Conservation (phyloP, 129 eudicot species). For the Pulicaria dysenterica region DNA sequence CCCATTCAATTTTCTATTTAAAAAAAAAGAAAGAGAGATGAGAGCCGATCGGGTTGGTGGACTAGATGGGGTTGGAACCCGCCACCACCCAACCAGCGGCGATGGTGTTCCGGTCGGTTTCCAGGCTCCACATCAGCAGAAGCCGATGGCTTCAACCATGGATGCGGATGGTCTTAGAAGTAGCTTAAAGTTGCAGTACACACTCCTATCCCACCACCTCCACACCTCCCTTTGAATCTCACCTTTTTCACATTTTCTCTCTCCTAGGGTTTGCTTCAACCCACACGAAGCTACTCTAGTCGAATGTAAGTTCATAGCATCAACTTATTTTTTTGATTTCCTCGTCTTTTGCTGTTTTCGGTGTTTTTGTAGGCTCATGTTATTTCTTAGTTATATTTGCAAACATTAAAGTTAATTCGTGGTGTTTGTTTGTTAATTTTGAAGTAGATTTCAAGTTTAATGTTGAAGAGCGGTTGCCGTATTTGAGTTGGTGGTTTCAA, state of each 20-base stretch:
- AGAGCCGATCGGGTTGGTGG: too few relatives aligned
- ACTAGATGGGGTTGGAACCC: too few relatives aligned
- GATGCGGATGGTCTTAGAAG: too few relatives aligned
- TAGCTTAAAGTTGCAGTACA: conserved; percentile 56
- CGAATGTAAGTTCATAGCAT: conserved; percentile 4
- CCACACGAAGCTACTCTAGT: not conserved
- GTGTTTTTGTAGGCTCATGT: not conserved
- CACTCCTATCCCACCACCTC: conserved; percentile 31
- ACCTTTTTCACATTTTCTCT: conserved; percentile 34
- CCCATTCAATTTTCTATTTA: too few relatives aligned
- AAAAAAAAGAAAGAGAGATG: too few relatives aligned
- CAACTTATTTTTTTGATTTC: not conserved
- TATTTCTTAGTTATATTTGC: not conserved
- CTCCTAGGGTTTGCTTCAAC: conserved; percentile 46
- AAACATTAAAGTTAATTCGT: not conserved
- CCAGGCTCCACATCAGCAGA: too few relatives aligned
- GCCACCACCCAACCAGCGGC: too few relatives aligned
- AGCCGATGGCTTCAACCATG: too few relatives aligned
- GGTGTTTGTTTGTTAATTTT: conserved; percentile 7
- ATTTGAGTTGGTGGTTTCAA: conserved; percentile 36
- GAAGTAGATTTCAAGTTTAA: conserved; percentile 20
- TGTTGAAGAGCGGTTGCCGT: conserved; percentile 28
- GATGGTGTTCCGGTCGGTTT: too few relatives aligned
- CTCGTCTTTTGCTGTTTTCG: not conserved
- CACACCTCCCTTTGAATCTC: conserved; percentile 27